Percentiles rank a stretch among this genome's conserved stretches.
Evolutionary conservation across 2,329 filamentous ascomycete species (phyloP).

Genomic region (Phaeosphaeriaceae sp.): DNA sequence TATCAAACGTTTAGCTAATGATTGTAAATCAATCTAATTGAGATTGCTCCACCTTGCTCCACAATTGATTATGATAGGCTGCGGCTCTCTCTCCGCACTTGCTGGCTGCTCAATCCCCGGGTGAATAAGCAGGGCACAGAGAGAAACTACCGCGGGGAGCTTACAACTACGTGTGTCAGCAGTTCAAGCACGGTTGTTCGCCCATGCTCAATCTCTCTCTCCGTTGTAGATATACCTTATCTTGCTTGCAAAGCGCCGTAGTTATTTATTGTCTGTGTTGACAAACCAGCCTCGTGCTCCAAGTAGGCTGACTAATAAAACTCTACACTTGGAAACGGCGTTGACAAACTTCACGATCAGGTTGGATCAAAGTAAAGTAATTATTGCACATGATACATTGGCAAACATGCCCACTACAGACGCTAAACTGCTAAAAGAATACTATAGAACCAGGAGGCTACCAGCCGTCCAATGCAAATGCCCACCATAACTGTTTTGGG

Average conservation of each 20-base stretch:
- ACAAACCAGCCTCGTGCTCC: no score
- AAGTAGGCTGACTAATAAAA: no score
- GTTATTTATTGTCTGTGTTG: no score
- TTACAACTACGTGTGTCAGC: constrained; percentile 26
- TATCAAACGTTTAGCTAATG: constrained; percentile 21
- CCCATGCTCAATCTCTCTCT: not conserved
- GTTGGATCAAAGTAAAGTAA: not conserved
- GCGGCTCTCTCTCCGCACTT: no score
- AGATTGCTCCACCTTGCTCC: not conserved
- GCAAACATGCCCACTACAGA: constrained; percentile 7
- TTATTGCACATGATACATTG: constrained; percentile 9
- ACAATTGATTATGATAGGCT: no score
- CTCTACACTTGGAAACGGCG: no score
- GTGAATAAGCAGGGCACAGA: not conserved
- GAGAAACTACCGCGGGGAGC: constrained; percentile 6
- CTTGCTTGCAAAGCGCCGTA: no score
- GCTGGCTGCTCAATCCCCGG: no score
- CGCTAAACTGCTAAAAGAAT: constrained; percentile 25
- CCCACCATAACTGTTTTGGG: constrained; percentile 14
- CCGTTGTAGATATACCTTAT: no score
- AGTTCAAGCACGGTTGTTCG: not conserved
- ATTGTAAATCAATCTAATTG: constrained; percentile 11
- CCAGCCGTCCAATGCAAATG: constrained; percentile 20
- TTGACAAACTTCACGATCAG: not conserved
- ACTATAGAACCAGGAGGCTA: constrained; percentile 10